Evolutionary conservation across 2,329 filamentous ascomycete species (phyloP), one percentile per base, ranked within the genome.

Genomic region (Acephala macrosclerotiorum): DNA sequence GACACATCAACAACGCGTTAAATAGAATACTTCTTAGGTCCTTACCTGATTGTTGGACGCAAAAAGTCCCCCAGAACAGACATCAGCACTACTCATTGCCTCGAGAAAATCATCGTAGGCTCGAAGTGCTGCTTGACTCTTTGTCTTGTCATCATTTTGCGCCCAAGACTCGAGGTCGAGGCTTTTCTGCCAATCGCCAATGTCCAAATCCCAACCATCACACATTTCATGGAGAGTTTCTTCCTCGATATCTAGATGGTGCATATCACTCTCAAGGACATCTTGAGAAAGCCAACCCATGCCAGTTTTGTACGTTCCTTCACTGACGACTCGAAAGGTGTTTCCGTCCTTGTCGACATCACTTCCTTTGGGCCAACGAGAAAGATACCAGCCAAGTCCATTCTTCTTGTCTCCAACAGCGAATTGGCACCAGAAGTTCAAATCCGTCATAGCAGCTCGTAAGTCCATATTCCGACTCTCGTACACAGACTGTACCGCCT

Each of bases 361-460:
- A 26, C 83, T 83, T 0, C 91, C 91, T 53, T 84, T 86, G 9
- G 92, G 91, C 88, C 90, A 95, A 64, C 90, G 85, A 57, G 90
- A 87, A 71, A 91, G 89, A 72, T 97, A 92, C 95, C 96, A 99
- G 73, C 95, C 92, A 53, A 97, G 86, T 0, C 96, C 95, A 22
- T 92, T 91, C 71, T 91, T 91, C n/a, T 88, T 84, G 75, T 97
- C 96, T 5, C 96, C 96, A 11, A 99, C 88, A 0, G 91, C 93
- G 79, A 98, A 94, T 77, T 99, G 96, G 76, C 96, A 99, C 95
- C 95, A 99, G 76, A 96, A 96, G 76, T 97, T 90, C 33, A 99
- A 84, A 67, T 98, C 94, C 63, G 86, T 89, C 58, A 99, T 87
- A 1, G 91, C 89, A 25, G 90, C 93, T 62, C 96, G 89, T 14